These are phyloP conservation scores for Fusarium pseudograminearum DNA, from an alignment of 2,329 filamentous ascomycete species.

Conservation along the genomic window DNA sequence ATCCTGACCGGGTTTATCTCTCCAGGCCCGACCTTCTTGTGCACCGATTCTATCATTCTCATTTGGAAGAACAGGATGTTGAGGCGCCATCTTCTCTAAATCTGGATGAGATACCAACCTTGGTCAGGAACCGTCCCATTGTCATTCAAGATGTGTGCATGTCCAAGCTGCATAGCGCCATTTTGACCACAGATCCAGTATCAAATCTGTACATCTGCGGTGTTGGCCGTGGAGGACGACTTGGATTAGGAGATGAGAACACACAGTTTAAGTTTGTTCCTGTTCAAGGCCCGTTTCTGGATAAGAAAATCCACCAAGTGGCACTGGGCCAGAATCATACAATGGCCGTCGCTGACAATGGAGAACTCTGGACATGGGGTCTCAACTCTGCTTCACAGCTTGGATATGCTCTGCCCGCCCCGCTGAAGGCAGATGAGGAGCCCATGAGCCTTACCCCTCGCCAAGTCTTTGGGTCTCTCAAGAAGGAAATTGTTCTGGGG, in stretches of 20 bases:
- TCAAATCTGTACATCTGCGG: conserved; percentile 95
- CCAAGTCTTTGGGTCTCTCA: conserved; percentile 91
- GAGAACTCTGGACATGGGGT: conserved; percentile 96
- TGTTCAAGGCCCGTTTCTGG: conserved; percentile 79
- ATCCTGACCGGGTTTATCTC: conserved; percentile 84
- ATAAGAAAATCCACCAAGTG: conserved; percentile 80
- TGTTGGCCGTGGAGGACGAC: conserved; percentile 87
- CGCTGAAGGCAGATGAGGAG: conserved; percentile 79
- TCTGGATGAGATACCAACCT: conserved; percentile 72
- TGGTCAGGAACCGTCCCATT: conserved; percentile 78
- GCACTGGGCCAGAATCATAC: conserved; percentile 93
- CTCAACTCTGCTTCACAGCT: conserved; percentile 88
- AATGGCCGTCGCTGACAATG: conserved; percentile 83
- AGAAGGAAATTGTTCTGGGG: conserved; percentile 84
- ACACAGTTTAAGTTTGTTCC: conserved; percentile 89
- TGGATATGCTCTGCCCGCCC: conserved; percentile 80
- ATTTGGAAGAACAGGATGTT: conserved; percentile 63
- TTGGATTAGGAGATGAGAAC: conserved; percentile 90
- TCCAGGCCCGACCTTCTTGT: conserved; percentile 83
- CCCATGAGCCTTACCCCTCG: conserved; percentile 84
- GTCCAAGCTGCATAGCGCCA: conserved; percentile 91
- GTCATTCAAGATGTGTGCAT: conserved; percentile 84
- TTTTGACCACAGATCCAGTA: conserved; percentile 87
- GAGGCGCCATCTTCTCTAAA: conserved; percentile 47
- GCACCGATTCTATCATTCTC: conserved; percentile 77